Base-by-base conservation (phyloP, 2,329 filamentous ascomycete species). In the Macroventuria anomochaeta region DNA sequence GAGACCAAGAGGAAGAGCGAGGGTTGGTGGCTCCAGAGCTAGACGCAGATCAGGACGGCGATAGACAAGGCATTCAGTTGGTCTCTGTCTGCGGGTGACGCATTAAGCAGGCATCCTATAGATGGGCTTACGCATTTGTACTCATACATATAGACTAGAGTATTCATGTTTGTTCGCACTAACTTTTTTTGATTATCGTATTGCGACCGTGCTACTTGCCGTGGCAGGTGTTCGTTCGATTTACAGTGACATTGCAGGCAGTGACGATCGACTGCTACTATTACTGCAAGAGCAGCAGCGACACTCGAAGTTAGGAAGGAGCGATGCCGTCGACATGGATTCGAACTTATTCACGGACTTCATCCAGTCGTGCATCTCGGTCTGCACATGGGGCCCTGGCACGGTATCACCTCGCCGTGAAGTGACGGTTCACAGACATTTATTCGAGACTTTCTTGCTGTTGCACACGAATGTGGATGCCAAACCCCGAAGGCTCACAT, bases 1-100 rank as follows among this genome's bases (percentile, higher is more conserved):
- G 57, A 5, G 52, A 48, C 18, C 55, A 56, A 13, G 72, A 74
- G 46, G 75, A 76, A 60, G 75, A 72, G 43, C 57, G 63, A 43
- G 67, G 68, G 0, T 50, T 75, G 12, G 73, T 70, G 64, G 63
- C 58, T 7, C 47, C 61, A 29, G 63, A 47, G 11, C 38, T 56
- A 11, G 54, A 58, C 2, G 50, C 17, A 18, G 44, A 49, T n/a
- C 59, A 60, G 3, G 61, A 64, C 6, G 55, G 61, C 20, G 53
- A 52, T 3, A 49, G 61, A 15, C 23, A 29, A 29, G 38, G 15
- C 10, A 49, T 46, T 8, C 51, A 11, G 11, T 13, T 49, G 39
- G 28, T 34, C 7, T 33, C 51, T 41, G 23, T 54, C 7, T 44
- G 51, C 13, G 13, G 21, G 3, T 49, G 5, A 49, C 17, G 13